A percentile compares a stretch with the other conserved stretches of the same genome.
These are phyloP conservation scores for Phytophthora tentaculata DNA, from an alignment of 352 stramenopile genomes.

Conservation along the genomic window DNA sequence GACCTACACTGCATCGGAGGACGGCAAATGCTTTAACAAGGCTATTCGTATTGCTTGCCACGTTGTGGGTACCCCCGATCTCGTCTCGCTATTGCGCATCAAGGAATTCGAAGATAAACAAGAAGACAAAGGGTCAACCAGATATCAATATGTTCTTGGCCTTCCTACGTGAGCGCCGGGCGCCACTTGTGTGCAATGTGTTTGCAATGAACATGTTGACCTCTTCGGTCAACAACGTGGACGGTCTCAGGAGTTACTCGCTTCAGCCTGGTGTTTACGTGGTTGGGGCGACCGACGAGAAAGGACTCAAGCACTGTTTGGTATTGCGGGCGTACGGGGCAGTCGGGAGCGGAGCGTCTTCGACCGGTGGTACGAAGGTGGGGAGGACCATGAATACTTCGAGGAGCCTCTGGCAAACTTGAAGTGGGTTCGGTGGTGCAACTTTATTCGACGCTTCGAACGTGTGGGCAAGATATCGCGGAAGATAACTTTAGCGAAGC, in stretches of 20 bases:
- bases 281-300: no score
- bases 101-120: neutral
- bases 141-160: constrained; percentile 4
- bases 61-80: no score
- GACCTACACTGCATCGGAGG: no score
- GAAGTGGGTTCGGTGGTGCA: no score
- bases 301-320: constrained; percentile 15
- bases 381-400: neutral
- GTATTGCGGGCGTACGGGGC: neutral
- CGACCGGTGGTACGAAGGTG: constrained; percentile 9
- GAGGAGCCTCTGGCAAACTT: constrained; percentile 2
- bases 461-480: neutral
- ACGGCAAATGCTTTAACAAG: no score
- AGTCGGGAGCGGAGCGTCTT: neutral
- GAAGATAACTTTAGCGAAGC: neutral
- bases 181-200: constrained; percentile 1
- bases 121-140: neutral
- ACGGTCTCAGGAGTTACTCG: neutral
- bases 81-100: no score
- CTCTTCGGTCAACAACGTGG: neutral
- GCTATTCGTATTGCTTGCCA: no score
- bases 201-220: constrained; percentile 2
- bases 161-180: neutral
- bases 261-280: constrained; percentile 8
- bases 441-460: no score